These are phyloP conservation scores for Dendrobium chrysotoxum DNA, from an alignment of 106 monocot species.

Conservation along the genomic window DNA sequence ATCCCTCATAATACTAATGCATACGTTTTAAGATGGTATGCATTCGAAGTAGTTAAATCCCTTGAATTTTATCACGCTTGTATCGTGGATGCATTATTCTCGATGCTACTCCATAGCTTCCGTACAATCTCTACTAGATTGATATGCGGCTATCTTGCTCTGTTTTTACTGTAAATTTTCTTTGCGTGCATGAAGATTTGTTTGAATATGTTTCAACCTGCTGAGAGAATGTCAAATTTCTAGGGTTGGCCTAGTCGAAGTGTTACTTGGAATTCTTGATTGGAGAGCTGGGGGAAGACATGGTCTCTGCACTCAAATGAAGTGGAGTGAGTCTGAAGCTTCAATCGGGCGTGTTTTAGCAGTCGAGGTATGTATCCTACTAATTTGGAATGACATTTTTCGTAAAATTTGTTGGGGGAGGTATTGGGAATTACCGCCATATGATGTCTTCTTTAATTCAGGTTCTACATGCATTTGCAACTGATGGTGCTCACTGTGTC, in stretches of 20 bases:
- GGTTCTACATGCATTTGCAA: slow-evolving; percentile 96
- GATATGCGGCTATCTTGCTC: not conserved
- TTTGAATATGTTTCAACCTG: not conserved
- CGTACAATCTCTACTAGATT: not conserved
- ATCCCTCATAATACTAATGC: not conserved
- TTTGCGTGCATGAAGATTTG: not conserved
- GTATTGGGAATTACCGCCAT: not conserved
- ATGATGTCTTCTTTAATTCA: slow-evolving; percentile 11
- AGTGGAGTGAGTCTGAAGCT: slow-evolving; percentile 99
- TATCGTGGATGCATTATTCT: too few relatives aligned
- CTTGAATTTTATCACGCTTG: not conserved
- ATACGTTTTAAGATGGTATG: not conserved
- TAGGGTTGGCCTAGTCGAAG: slow-evolving; percentile 96
- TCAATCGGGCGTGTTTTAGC: slow-evolving; percentile 95
- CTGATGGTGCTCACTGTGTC: slow-evolving; percentile 94
- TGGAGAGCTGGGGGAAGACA: slow-evolving; percentile 97
- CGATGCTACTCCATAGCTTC: too few relatives aligned
- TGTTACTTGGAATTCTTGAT: slow-evolving; percentile 88
- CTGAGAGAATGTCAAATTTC: slow-evolving; percentile 4
- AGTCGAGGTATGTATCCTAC: slow-evolving; percentile 62
- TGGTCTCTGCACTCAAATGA: slow-evolving; percentile 85
- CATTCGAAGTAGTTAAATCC: not conserved
- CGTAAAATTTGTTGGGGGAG: not conserved
- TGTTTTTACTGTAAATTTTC: not conserved
- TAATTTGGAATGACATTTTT: not conserved